Conservation (phyloP, 169 alveolate species). For the Neospora caninum region DNA sequence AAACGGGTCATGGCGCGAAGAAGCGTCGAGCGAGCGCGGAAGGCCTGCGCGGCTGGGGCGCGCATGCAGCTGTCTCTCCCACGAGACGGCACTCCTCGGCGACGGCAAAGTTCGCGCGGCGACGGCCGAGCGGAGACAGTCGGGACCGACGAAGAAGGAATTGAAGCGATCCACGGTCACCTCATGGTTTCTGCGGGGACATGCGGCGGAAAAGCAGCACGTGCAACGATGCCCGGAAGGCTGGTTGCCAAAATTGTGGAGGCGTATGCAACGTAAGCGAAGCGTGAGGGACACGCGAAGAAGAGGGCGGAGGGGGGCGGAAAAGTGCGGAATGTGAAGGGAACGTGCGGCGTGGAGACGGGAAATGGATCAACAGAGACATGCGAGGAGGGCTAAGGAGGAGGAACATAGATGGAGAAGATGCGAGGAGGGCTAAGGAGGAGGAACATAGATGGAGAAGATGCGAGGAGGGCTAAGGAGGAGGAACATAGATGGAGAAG, state of each 20-base stretch:
- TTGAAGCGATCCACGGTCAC: not conserved
- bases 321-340: no score
- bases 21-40: not conserved
- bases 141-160: not conserved
- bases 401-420: no score
- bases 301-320: no score
- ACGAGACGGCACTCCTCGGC: not conserved
- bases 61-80: conserved; percentile 51
- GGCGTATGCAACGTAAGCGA: not conserved
- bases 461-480: no score
- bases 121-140: no score
- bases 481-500: no score
- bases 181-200: not conserved
- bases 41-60: not conserved
- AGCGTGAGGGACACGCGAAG: not conserved
- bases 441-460: no score
- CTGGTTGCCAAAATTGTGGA: not conserved
- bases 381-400: no score
- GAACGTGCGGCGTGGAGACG: no score
- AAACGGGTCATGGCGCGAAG: not conserved
- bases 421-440: no score
- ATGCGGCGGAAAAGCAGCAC: not conserved
- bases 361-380: no score
- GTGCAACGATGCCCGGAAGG: not conserved
- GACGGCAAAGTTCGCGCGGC: not conserved